A percentile compares a stretch with the other conserved stretches of the same genome.
Evolutionary conservation across 2,329 filamentous ascomycete genomes (phyloP).

Genomic region (Microcyclosporella mali): DNA sequence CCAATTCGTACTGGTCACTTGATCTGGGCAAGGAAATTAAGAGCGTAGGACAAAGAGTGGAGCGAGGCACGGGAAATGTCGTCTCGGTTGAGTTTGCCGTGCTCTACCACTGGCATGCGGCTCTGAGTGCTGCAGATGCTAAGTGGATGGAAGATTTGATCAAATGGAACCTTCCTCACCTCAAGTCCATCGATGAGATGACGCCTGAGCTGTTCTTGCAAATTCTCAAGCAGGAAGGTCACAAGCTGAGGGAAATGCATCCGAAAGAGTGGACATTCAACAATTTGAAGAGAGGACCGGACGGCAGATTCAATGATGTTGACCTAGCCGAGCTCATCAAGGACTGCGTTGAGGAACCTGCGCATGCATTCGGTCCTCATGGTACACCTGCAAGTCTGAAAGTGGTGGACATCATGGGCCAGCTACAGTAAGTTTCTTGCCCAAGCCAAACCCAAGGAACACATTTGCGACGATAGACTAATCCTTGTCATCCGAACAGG

Average conservation of each 20-base stretch:
- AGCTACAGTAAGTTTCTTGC: slow-evolving; percentile 32
- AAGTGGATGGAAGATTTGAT: slow-evolving; percentile 43
- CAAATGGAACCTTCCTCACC: slow-evolving; percentile 30
- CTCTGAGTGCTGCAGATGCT: slow-evolving; percentile 40
- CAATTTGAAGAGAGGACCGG: slow-evolving; percentile 34
- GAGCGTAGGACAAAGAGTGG: slow-evolving; percentile 34
- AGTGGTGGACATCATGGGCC: slow-evolving; percentile 45
- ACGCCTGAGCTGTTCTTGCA: slow-evolving; percentile 40
- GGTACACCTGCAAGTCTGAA: slow-evolving; percentile 44
- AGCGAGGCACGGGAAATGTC: slow-evolving; percentile 41
- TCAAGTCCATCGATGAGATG: slow-evolving; percentile 40
- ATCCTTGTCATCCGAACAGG: too few species aligned
- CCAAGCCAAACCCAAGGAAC: too few species aligned
- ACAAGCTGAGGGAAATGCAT: slow-evolving; percentile 31
- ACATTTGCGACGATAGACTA: too few species aligned
- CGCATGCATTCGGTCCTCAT: slow-evolving; percentile 47
- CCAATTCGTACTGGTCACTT: slow-evolving; percentile 43
- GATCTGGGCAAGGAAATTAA: slow-evolving; percentile 44
- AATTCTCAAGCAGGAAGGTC: slow-evolving; percentile 33
- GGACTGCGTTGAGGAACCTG: slow-evolving; percentile 44
- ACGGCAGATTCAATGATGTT: slow-evolving; percentile 41
- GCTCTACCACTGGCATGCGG: slow-evolving; percentile 45
- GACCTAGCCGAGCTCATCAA: slow-evolving; percentile 43
- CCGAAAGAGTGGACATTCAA: slow-evolving; percentile 39
- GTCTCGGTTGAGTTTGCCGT: slow-evolving; percentile 44